These are phyloP conservation scores for Posidonia australis DNA, from an alignment of 106 monocot species.

Conservation along the genomic window DNA sequence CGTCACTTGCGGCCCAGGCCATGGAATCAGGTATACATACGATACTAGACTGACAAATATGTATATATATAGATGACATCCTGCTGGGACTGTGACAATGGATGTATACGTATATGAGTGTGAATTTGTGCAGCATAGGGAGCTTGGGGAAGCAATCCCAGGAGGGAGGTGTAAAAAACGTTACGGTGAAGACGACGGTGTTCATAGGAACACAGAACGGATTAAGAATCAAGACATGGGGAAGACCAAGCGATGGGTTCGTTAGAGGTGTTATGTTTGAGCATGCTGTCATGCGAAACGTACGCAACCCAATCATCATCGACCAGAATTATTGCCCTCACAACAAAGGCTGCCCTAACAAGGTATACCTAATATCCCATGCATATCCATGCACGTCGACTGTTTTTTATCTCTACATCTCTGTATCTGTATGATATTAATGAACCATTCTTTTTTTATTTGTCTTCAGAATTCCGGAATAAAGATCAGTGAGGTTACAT, in stretches of 20 bases:
- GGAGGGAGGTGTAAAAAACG: slow-evolving; percentile 46
- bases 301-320: slow-evolving; percentile 61
- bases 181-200: slow-evolving; percentile 46
- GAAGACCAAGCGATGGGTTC: slow-evolving; percentile 22
- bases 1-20: slow-evolving; percentile 7
- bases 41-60: too few species aligned
- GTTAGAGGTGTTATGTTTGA: slow-evolving; percentile 40
- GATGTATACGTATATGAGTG: too few species aligned
- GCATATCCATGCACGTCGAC: too few species aligned
- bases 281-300: slow-evolving; percentile 42
- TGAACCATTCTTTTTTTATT: too few species aligned
- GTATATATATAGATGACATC: too few species aligned
- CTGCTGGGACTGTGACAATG: too few species aligned
- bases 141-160: slow-evolving; percentile 29
- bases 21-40: slow-evolving; percentile 7
- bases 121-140: slow-evolving; percentile 49
- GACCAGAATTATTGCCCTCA: slow-evolving; percentile 59
- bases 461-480: slow-evolving; percentile 20
- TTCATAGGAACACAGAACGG: slow-evolving; percentile 54
- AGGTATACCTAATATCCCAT: slow-evolving; percentile 28
- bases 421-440: too few species aligned
- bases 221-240: slow-evolving; percentile 70
- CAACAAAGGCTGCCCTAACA: slow-evolving; percentile 19
- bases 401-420: too few species aligned
- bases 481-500: slow-evolving; percentile 28